Conservation (phyloP, 495 filamentous ascomycete species). For the Aspergillus nidulans region DNA sequence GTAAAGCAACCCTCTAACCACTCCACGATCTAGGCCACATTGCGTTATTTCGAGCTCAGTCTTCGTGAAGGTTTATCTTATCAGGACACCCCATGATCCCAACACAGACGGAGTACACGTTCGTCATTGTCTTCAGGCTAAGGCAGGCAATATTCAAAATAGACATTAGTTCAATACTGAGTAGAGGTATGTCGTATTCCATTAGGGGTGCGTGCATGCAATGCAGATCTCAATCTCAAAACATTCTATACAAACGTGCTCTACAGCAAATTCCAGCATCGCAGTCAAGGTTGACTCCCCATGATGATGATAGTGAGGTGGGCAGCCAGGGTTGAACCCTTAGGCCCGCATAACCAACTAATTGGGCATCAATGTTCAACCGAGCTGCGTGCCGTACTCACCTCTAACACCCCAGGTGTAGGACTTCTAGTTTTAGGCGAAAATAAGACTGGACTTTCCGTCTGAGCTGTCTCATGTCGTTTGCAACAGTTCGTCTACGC, state of each 20-base stretch:
- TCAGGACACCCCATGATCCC: neutral
- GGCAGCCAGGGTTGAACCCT: constrained; percentile 1
- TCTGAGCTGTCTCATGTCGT: neutral
- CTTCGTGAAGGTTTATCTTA: too few relatives aligned
- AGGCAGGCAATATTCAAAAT: neutral
- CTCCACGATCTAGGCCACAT: neutral
- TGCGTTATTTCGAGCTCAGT: neutral
- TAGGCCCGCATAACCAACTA: neutral
- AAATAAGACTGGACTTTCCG: neutral
- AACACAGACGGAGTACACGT: neutral
- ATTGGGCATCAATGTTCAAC: constrained; percentile 4
- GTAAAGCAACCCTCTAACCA: neutral
- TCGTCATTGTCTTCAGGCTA: neutral
- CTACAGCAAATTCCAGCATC: too few relatives aligned
- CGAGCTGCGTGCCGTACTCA: neutral
- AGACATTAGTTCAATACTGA: neutral
- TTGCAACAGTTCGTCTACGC: neutral
- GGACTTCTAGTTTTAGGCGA: too few relatives aligned
- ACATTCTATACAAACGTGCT: neutral
- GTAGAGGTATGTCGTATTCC: neutral
- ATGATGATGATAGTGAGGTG: neutral
- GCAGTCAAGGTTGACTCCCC: too few relatives aligned
- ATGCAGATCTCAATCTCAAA: neutral
- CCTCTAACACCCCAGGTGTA: neutral
- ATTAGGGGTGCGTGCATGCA: neutral